Conservation (phyloP, 768 basidiomycete species). For the Lactifluus echinatus region DNA sequence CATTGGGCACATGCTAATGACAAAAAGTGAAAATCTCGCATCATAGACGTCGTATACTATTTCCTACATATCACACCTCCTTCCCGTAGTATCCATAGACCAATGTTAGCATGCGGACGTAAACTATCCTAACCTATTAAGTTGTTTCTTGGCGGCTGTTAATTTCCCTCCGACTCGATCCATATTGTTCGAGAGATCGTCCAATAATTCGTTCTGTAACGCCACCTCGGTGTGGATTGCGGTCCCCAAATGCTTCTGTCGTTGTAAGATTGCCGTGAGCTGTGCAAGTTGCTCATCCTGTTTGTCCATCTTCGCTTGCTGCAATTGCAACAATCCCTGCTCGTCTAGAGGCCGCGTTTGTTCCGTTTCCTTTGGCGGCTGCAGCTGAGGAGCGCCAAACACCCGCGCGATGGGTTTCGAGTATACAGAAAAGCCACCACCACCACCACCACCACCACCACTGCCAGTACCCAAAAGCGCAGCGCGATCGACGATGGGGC, state of each 20-base stretch:
- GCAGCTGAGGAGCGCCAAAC: constrained; percentile 63
- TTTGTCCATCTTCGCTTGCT: constrained; percentile 69
- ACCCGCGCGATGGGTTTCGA: constrained; percentile 53
- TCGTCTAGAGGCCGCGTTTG: constrained; percentile 84
- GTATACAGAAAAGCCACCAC: not conserved
- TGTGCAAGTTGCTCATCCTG: constrained; percentile 80
- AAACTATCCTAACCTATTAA: constrained; percentile 63
- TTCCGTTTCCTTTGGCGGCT: constrained; percentile 66
- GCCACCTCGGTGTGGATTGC: constrained; percentile 80
- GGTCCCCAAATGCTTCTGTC: constrained; percentile 79
- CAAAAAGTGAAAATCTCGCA: constrained; percentile 25
- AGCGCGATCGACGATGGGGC: constrained; percentile 48
- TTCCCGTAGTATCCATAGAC: not conserved
- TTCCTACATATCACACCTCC: not conserved
- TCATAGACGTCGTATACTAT: constrained; percentile 12
- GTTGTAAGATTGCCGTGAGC: constrained; percentile 70
- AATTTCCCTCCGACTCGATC: constrained; percentile 75
- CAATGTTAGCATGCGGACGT: not conserved
- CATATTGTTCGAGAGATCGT: constrained; percentile 67
- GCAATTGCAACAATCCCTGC: constrained; percentile 67
- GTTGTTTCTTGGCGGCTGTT: constrained; percentile 66
- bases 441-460: not conserved
- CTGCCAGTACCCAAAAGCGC: constrained; percentile 38
- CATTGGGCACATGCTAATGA: constrained; percentile 42
- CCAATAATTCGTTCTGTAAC: constrained; percentile 79